Percentiles rank a stretch among this genome's conserved stretches.
These are phyloP conservation scores for Sphenostylis stenocarpa DNA, from an alignment of 306 rosid species.

Conservation along the genomic window DNA sequence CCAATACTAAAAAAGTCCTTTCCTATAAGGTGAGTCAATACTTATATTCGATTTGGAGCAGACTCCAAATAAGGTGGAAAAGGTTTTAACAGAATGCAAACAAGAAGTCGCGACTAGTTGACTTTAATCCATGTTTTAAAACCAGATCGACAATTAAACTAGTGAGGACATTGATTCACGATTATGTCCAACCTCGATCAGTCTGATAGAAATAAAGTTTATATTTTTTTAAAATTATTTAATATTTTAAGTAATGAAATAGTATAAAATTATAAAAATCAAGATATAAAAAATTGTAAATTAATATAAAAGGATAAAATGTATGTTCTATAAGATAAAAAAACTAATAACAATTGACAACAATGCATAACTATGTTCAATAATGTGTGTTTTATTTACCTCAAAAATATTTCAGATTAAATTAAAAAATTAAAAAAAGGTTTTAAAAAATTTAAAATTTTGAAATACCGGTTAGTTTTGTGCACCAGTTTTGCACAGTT, in stretches of 20 bases:
- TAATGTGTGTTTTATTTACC: background rate
- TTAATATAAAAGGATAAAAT: too few relatives aligned
- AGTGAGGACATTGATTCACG: background rate
- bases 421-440: background rate
- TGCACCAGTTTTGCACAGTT: background rate
- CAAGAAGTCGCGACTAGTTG: background rate
- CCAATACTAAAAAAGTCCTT: background rate
- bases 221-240: too few relatives aligned
- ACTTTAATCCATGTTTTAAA: background rate
- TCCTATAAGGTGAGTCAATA: background rate
- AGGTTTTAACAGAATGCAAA: background rate
- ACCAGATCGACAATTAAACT: too few relatives aligned
- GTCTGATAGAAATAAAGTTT: background rate
- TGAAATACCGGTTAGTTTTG: background rate
- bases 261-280: background rate
- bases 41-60: constrained; percentile 6
- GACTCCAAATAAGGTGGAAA: background rate
- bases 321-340: background rate
- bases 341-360: background rate
- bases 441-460: too few relatives aligned
- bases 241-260: background rate
- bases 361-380: background rate
- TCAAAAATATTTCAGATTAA: background rate
- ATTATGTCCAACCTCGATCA: background rate
- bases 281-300: background rate